Conservation (phyloP, 768 basidiomycete species). For the Agaricus bisporus region DNA sequence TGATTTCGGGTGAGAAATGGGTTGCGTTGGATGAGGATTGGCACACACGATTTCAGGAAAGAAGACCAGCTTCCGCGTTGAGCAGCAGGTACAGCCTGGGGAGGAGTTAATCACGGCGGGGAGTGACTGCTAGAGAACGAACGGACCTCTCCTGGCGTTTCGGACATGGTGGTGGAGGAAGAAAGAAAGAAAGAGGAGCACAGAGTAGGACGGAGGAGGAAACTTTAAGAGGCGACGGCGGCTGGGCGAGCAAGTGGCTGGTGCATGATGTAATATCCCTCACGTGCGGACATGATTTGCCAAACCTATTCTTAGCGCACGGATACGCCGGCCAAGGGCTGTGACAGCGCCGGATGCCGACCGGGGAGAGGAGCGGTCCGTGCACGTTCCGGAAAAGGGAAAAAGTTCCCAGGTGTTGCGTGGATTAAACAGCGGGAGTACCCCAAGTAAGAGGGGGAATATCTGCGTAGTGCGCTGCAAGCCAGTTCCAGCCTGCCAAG, state of each 20-base stretch:
- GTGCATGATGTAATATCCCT: conserved; percentile 3
- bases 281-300: background rate
- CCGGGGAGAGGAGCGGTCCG: conserved; percentile 4
- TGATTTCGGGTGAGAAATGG: conserved; percentile 20
- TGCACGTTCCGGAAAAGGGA: conserved; percentile 3
- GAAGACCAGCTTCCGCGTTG: conserved; percentile 87
- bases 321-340: background rate
- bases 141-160: conserved; percentile 24
- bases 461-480: conserved; percentile 8
- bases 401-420: conserved; percentile 7
- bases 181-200: background rate
- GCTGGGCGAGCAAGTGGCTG: background rate
- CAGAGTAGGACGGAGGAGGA: background rate
- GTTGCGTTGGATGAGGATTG: conserved; percentile 5
- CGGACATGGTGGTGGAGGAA: conserved; percentile 12
- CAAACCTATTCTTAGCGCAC: too few relatives aligned
- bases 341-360: background rate
- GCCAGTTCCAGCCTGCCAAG: conserved; percentile 8
- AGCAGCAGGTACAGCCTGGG: conserved; percentile 68
- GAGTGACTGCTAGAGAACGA: background rate
- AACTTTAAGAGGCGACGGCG: background rate
- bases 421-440: conserved; percentile 10
- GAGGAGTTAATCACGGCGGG: conserved; percentile 1
- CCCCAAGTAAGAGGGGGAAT: background rate
- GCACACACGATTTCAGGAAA: conserved; percentile 80